phyloP scores from a whole-genome alignment of 371 early-diverging fungal species.

The Lichtheimia corymbifera region DNA sequence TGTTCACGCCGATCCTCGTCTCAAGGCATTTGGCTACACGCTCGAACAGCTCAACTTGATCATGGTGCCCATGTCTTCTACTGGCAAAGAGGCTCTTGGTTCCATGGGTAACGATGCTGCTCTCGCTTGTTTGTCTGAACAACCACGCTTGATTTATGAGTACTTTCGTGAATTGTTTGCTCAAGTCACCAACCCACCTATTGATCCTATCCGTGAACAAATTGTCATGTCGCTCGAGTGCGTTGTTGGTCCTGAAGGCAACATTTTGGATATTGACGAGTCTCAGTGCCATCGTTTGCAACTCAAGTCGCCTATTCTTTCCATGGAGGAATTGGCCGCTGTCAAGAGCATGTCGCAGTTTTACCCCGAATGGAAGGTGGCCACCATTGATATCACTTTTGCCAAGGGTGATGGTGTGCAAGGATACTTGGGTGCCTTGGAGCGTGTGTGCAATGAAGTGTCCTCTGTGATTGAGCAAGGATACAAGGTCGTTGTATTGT shows the following conservation, averaged over 20 bases:
- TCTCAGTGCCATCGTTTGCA: conserved; percentile 79
- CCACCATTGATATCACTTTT: conserved; percentile 88
- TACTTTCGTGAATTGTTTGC: conserved; percentile 97
- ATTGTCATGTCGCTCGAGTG: conserved; percentile 96
- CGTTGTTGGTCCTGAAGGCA: conserved; percentile 94
- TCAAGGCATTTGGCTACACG: conserved; percentile 89
- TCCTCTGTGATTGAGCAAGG: conserved; percentile 76
- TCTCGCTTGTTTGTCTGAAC: conserved; percentile 87
- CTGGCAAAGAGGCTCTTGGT: conserved; percentile 95
- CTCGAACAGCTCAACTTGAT: conserved; percentile 91
- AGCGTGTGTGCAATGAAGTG: conserved; percentile 86
- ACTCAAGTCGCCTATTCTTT: conserved; percentile 87
- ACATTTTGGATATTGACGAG: conserved; percentile 83
- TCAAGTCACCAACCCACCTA: conserved; percentile 97
- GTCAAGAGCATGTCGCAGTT: conserved; percentile 66
- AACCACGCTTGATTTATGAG: conserved; percentile 90
- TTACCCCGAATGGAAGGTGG: conserved; percentile 78
- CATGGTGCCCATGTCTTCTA: conserved; percentile 80
- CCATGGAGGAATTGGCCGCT: conserved; percentile 78
- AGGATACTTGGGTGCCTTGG: conserved; percentile 81
- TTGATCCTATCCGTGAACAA: conserved; percentile 97
- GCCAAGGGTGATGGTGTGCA: conserved; percentile 70
- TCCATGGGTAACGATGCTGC: conserved; percentile 98
- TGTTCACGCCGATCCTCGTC: conserved; percentile 78
- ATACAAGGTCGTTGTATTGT: conserved; percentile 81